Percentiles rank a stretch among this genome's conserved stretches.
phyloP scores from a whole-genome alignment of 306 rosid species.

The Quercus bicolor region DNA sequence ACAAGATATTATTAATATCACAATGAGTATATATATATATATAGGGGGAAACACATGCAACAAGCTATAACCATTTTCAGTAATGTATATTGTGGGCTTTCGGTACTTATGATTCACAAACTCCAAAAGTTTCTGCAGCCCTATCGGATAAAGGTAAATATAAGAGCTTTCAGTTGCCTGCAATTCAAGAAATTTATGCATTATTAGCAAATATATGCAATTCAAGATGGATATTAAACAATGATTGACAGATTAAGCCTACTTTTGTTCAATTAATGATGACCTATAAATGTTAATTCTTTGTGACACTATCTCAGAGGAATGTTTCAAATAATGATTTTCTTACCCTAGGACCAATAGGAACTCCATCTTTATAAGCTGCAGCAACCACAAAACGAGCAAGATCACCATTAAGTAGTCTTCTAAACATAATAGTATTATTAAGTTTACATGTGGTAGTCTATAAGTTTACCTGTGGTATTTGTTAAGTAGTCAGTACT shows the following conservation, averaged over 20 bases:
- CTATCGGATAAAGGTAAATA: constrained; percentile 20
- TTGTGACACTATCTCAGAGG: too few species aligned
- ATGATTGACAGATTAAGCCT: neutral
- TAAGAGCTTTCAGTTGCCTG: neutral
- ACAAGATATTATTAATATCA: neutral
- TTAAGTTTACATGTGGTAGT: too few species aligned
- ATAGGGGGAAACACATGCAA: neutral
- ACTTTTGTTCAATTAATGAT: neutral
- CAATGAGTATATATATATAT: neutral
- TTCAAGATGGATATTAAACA: too few species aligned
- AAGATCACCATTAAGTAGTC: neutral
- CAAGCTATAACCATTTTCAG: constrained; percentile 32
- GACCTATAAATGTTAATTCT: neutral
- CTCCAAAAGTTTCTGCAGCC: constrained; percentile 21
- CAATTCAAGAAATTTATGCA: neutral
- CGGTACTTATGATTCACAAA: constrained; percentile 11
- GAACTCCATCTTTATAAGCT: neutral
- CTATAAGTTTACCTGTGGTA: neutral
- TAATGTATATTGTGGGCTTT: constrained; percentile 24
- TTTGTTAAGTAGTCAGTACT: neutral
- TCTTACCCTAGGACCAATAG: constrained; percentile 25
- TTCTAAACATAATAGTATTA: too few species aligned
- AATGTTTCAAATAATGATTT: neutral
- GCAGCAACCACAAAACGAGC: constrained; percentile 9
- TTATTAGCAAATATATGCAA: too few species aligned